phyloP scores from a whole-genome alignment of 2,329 filamentous ascomycete species.

The Hypoxylon sp. region DNA sequence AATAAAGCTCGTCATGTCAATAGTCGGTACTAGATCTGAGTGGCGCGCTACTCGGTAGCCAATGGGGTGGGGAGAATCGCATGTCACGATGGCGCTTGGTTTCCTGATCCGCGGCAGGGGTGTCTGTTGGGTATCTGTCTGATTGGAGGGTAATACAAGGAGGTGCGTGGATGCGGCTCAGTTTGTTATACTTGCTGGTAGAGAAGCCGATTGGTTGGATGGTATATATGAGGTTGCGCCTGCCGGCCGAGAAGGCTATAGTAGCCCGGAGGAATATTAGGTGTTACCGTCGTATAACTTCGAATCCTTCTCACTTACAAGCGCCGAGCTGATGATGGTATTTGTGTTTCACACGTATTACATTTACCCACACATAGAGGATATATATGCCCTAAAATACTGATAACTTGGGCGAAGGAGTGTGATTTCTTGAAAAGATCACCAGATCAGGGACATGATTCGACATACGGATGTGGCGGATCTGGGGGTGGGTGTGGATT shows the following conservation, averaged over 20 bases:
- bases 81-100: neutral
- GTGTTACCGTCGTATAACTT: slow-evolving; percentile 1
- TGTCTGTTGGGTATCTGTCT: neutral
- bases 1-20: neutral
- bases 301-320: slow-evolving; percentile 2
- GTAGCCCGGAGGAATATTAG: slow-evolving; percentile 5
- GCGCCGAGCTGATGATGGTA: neutral
- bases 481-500: neutral
- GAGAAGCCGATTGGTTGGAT: neutral
- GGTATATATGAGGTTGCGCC: neutral
- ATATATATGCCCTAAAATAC: neutral
- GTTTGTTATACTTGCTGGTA: neutral
- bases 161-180: slow-evolving; percentile 23
- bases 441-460: neutral
- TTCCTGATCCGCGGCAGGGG: slow-evolving; percentile 13
- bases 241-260: neutral
- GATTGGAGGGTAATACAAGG: neutral
- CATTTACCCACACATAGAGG: neutral
- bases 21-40: neutral
- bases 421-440: neutral
- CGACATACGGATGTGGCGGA: slow-evolving; percentile 2
- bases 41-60: neutral
- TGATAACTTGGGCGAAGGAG: neutral
- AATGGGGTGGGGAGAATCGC: neutral
- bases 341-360: neutral